These are phyloP conservation scores for Cordyceps javanica DNA, from an alignment of 2,329 filamentous ascomycete genomes.

Conservation along the genomic window DNA sequence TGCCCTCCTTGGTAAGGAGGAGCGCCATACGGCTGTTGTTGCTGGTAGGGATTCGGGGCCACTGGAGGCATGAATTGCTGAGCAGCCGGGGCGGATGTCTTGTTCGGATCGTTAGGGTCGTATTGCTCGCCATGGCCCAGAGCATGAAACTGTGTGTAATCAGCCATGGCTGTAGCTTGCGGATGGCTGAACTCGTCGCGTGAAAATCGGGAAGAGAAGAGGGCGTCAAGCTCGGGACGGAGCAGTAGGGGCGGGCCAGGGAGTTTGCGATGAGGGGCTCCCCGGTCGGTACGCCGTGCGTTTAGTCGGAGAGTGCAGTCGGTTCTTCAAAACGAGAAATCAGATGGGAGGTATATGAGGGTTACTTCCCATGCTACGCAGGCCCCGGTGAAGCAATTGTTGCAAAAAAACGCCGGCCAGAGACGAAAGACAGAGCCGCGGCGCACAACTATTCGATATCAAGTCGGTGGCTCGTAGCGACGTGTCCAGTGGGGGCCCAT, in stretches of 20 bases:
- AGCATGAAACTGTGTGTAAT: constrained; percentile 50
- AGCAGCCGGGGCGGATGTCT: constrained; percentile 42
- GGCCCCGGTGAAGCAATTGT: neutral
- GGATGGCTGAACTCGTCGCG: neutral
- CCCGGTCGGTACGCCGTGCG: neutral
- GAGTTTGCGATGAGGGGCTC: constrained; percentile 6
- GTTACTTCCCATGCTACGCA: neutral
- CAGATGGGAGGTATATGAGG: no score
- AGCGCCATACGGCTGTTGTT: constrained; percentile 34
- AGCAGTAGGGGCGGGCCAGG: neutral
- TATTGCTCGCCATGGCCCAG: constrained; percentile 49
- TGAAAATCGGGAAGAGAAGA: neutral
- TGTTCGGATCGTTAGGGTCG: constrained; percentile 49
- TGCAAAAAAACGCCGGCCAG: neutral
- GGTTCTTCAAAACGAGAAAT: neutral
- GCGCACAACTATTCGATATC: constrained; percentile 1
- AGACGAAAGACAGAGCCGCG: neutral
- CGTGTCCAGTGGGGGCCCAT: constrained; percentile 3
- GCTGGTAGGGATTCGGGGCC: constrained; percentile 49
- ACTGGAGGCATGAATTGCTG: constrained; percentile 52
- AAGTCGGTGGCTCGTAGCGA: constrained; percentile 4
- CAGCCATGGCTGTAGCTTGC: constrained; percentile 38
- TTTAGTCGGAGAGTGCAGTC: neutral
- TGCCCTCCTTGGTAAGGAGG: constrained; percentile 36
- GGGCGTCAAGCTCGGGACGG: neutral